Percentiles rank a stretch among this genome's conserved stretches.
phyloP scores from a whole-genome alignment of 805 yeast genomes.

The Candida nitratophila region DNA sequence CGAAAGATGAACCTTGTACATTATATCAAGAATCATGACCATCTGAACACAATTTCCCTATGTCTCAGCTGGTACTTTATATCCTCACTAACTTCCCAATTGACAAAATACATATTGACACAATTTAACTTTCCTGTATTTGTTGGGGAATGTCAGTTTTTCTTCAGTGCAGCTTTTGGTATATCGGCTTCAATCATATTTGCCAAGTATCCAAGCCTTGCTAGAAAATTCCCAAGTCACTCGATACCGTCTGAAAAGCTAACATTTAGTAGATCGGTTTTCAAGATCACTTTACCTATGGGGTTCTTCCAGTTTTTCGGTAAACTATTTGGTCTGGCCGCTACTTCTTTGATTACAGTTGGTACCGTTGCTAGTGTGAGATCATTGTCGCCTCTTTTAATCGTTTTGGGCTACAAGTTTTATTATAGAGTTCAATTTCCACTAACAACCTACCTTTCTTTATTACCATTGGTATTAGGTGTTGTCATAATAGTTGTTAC shows the following conservation, averaged over 20 bases:
- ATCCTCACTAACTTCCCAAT: constrained; percentile 59
- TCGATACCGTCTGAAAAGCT: constrained; percentile 37
- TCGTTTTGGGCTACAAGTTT: constrained; percentile 48
- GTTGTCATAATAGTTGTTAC: constrained; percentile 41
- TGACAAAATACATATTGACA: constrained; percentile 48
- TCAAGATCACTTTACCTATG: constrained; percentile 50
- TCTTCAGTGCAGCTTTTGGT: constrained; percentile 35
- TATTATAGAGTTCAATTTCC: constrained; percentile 46
- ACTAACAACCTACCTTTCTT: constrained; percentile 40
- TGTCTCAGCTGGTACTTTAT: constrained; percentile 57
- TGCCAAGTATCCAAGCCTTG: constrained; percentile 5
- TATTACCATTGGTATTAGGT: constrained; percentile 46
- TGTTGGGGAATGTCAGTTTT: constrained; percentile 57
- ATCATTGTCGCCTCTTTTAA: constrained; percentile 57
- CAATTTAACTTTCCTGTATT: constrained; percentile 56
- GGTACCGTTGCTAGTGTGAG: constrained; percentile 68
- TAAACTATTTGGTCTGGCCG: constrained; percentile 53
- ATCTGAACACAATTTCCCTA: constrained; percentile 30
- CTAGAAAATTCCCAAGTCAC: constrained; percentile 40
- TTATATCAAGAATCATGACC: background rate
- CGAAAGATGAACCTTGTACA: background rate
- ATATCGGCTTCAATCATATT: constrained; percentile 7
- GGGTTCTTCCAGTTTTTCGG: constrained; percentile 63
- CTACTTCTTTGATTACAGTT: constrained; percentile 58
- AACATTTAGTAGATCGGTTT: constrained; percentile 28